Conservation (phyloP, 2,329 filamentous ascomycete genomes). For the Aspergillus pseudoglaucus region DNA sequence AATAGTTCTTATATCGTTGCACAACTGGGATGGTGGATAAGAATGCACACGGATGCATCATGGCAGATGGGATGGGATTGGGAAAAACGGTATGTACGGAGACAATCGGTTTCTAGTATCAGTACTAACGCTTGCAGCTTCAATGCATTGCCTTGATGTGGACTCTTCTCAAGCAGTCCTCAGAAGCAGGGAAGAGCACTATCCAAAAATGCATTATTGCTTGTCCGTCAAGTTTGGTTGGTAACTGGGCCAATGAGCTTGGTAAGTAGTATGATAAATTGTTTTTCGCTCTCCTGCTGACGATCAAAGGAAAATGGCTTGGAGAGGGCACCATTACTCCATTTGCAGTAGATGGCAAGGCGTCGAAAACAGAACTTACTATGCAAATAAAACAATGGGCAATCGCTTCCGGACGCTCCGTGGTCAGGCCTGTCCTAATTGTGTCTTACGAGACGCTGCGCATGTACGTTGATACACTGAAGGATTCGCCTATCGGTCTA, state of each 20-base stretch:
- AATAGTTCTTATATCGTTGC: slow-evolving; percentile 78
- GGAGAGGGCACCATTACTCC: slow-evolving; percentile 84
- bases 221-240: slow-evolving; percentile 90
- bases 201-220: slow-evolving; percentile 97
- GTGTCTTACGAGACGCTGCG: slow-evolving; percentile 96
- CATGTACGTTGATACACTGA: slow-evolving; percentile 83
- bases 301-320: slow-evolving; percentile 70
- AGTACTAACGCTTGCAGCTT: slow-evolving; percentile 40
- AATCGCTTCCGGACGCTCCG: slow-evolving; percentile 78
- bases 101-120: background rate
- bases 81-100: slow-evolving; percentile 65
- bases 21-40: slow-evolving; percentile 93
- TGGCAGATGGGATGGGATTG: slow-evolving; percentile 98
- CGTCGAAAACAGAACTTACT: slow-evolving; percentile 85
- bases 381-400: slow-evolving; percentile 92
- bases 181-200: slow-evolving; percentile 85
- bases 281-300: slow-evolving; percentile 11
- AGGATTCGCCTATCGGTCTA: slow-evolving; percentile 81
- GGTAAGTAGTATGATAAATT: slow-evolving; percentile 22
- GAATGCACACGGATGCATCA: slow-evolving; percentile 94
- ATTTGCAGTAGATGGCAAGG: slow-evolving; percentile 95
- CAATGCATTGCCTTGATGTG: slow-evolving; percentile 96
- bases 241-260: slow-evolving; percentile 96
- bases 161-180: slow-evolving; percentile 92
- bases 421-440: slow-evolving; percentile 89